Evolutionary conservation across 2,329 filamentous ascomycete genomes (phyloP).

Genomic region (Fonsecaea multimorphosa): DNA sequence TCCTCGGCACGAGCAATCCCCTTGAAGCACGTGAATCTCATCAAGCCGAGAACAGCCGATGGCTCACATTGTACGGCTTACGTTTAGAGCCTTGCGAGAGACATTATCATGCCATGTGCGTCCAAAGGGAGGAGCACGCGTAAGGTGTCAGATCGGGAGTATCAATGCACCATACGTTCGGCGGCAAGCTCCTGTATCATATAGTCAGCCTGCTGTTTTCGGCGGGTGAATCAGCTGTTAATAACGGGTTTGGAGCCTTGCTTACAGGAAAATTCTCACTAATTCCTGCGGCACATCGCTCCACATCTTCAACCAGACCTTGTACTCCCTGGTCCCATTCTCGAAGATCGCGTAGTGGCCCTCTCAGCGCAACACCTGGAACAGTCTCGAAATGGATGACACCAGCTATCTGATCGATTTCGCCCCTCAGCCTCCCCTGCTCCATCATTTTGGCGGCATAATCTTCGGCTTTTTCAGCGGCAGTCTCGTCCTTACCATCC

Average conservation of each 20-base stretch:
- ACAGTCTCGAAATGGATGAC: constrained; percentile 85
- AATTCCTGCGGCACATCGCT: constrained; percentile 80
- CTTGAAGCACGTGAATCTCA: background rate
- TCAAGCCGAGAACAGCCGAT: background rate
- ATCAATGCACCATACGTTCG: constrained; percentile 34
- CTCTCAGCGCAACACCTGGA: constrained; percentile 68
- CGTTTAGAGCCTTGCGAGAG: background rate
- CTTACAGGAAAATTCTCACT: constrained; percentile 79
- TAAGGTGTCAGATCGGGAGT: background rate
- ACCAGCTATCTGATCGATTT: constrained; percentile 91
- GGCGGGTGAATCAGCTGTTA: background rate
- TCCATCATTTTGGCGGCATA: constrained; percentile 96
- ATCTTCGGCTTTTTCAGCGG: constrained; percentile 79
- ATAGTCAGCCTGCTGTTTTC: constrained; percentile 20
- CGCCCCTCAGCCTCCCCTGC: constrained; percentile 83
- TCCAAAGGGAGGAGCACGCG: background rate
- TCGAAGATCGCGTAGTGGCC: constrained; percentile 73
- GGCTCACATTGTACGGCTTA: background rate
- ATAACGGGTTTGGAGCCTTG: constrained; percentile 26
- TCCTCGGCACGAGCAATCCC: background rate
- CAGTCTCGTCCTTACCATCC: constrained; percentile 47
- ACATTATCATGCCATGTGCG: background rate
- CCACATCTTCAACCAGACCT: constrained; percentile 84
- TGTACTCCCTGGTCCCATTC: constrained; percentile 91
- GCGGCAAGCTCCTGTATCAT: constrained; percentile 28